Conservation (phyloP, 257 asterid species). For the Fraxinus excelsior region DNA sequence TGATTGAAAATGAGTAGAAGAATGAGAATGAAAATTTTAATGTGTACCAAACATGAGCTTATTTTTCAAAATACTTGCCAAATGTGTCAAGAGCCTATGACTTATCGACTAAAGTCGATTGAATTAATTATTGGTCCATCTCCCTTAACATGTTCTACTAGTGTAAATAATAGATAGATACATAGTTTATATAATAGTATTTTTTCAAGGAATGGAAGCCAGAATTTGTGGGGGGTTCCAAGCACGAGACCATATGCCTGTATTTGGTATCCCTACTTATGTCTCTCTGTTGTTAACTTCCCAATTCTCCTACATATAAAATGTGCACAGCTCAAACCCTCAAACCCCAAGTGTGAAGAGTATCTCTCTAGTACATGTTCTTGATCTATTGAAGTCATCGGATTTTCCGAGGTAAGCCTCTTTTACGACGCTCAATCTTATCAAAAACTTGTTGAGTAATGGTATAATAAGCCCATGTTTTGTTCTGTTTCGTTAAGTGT, state of each 20-base stretch:
- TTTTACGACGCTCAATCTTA: background rate
- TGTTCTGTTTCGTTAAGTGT: background rate
- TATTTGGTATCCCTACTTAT: constrained; percentile 40
- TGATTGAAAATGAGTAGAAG: no score
- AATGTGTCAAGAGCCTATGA: no score
- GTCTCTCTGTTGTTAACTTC: constrained; percentile 32
- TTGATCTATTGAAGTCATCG: background rate
- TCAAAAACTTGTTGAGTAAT: background rate
- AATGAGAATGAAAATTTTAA: no score
- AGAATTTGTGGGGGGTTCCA: constrained; percentile 37
- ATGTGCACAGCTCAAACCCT: background rate
- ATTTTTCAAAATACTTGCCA: no score
- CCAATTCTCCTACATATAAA: constrained; percentile 29
- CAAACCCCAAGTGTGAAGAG: background rate
- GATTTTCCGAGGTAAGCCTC: constrained; percentile 10
- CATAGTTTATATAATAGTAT: background rate
- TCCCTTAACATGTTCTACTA: background rate
- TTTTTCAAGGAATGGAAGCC: constrained; percentile 32
- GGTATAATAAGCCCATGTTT: background rate
- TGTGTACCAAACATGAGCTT: no score
- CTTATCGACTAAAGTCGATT: no score
- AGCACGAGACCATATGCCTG: constrained; percentile 51
- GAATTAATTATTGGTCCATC: no score
- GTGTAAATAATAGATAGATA: background rate
- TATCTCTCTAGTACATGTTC: background rate